Evolutionary conservation across 2,329 filamentous ascomycete genomes (phyloP).

Genomic region (Achaetomium macrosporum): DNA sequence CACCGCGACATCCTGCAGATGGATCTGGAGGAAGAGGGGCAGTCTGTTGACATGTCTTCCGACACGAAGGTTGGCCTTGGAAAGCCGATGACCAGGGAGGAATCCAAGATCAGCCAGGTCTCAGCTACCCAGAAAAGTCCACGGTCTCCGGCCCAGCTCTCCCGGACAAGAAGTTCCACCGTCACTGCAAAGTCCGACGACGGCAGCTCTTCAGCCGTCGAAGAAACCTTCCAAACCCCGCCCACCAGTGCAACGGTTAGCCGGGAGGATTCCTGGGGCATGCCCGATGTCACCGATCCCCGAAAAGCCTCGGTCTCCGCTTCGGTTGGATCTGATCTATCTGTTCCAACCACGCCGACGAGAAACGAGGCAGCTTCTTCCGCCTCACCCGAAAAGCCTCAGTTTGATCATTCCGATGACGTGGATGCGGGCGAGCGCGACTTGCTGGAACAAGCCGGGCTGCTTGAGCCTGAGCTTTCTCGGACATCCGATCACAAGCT

Average conservation of each 20-base stretch:
- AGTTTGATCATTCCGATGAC: conserved; percentile 36
- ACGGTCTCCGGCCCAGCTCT: conserved; percentile 30
- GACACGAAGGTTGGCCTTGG: conserved; percentile 24
- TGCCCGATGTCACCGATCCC: conserved; percentile 27
- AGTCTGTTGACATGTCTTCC: conserved; percentile 33
- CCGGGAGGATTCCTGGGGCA: conserved; percentile 41
- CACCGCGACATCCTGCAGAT: conserved; percentile 81
- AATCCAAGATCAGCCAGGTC: conserved; percentile 33
- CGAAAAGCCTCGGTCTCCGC: conserved; percentile 42
- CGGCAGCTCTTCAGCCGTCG: conserved; percentile 29
- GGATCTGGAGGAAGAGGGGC: conserved; percentile 76
- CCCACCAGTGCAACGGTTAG: conserved; percentile 38
- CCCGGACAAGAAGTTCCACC: conserved; percentile 30
- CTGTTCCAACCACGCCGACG: conserved; percentile 30
- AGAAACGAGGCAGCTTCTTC: conserved; percentile 29
- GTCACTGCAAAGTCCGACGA: conserved; percentile 31
- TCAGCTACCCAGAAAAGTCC: conserved; percentile 33
- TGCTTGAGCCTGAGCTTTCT: conserved; percentile 46
- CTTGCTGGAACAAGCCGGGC: conserved; percentile 60
- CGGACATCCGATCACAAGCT: conserved; percentile 35
- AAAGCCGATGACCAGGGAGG: conserved; percentile 26
- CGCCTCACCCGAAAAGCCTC: conserved; percentile 28
- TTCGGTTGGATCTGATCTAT: conserved; percentile 33
- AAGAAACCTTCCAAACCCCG: conserved; percentile 46
- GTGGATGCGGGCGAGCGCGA: conserved; percentile 63